A percentile compares a stretch with the other conserved stretches of the same genome.
These are phyloP conservation scores for Toxoplasma gondii DNA, from an alignment of 169 alveolate genomes.

Conservation along the genomic window DNA sequence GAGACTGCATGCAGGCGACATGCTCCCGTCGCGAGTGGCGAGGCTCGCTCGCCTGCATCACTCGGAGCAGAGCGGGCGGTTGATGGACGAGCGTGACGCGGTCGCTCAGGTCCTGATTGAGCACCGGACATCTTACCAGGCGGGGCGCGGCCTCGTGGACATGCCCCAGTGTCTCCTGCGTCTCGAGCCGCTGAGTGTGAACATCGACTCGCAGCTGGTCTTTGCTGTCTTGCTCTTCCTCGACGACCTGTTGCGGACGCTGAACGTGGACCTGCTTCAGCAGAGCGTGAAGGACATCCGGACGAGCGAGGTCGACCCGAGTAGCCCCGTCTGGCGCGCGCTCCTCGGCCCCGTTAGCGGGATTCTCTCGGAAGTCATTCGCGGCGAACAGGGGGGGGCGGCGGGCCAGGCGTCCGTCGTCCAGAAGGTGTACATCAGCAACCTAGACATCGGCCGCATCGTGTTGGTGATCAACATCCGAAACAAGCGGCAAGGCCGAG, in stretches of 20 bases:
- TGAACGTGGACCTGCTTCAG: conserved; percentile 59
- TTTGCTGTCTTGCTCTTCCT: conserved; percentile 50
- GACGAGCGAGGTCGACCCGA: conserved; percentile 42
- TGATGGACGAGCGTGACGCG: conserved; percentile 49
- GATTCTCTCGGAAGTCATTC: conserved; percentile 38
- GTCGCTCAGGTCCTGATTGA: conserved; percentile 46
- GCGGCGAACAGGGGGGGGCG: conserved; percentile 56
- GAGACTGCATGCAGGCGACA: not conserved
- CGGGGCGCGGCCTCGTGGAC: conserved; percentile 58
- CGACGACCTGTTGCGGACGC: conserved; percentile 59
- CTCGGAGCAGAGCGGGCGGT: not conserved
- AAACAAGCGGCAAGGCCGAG: conserved; percentile 55
- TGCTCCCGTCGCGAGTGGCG: conserved; percentile 40
- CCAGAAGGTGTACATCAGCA: conserved; percentile 49
- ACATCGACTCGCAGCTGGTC: conserved; percentile 62
- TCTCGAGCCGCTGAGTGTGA: conserved; percentile 52
- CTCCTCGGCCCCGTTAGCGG: conserved; percentile 59
- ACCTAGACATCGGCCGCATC: conserved; percentile 58
- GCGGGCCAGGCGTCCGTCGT: conserved; percentile 1
- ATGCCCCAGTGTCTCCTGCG: conserved; percentile 59
- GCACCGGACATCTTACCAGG: conserved; percentile 18
- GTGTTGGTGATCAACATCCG: conserved; percentile 63
- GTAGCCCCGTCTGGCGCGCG: conserved; percentile 60
- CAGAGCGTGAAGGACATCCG: conserved; percentile 67
- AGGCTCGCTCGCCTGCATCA: not conserved